Conservation (phyloP, 2,329 filamentous ascomycete species). For the Phoma sp. region DNA sequence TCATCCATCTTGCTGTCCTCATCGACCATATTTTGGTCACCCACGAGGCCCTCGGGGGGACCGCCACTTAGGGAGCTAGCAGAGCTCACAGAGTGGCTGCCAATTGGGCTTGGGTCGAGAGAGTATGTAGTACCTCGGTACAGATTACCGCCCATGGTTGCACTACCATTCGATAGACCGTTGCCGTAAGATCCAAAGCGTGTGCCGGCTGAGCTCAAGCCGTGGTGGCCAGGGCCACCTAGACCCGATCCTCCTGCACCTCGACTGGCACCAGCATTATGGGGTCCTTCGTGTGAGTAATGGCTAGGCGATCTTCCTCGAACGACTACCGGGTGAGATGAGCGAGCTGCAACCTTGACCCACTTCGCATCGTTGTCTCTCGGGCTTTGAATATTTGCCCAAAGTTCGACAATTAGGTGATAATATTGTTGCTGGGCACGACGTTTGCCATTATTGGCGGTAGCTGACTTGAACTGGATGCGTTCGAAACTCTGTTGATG, state of each 20-base stretch:
- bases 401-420: conserved; percentile 78
- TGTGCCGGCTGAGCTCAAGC: conserved; percentile 71
- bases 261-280: conserved; percentile 44
- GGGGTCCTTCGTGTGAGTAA: conserved; percentile 55
- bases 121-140: conserved; percentile 47
- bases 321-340: conserved; percentile 49
- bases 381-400: conserved; percentile 45
- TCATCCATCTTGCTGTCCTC: conserved; percentile 50
- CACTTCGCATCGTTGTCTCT: conserved; percentile 39
- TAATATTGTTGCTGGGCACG: conserved; percentile 92
- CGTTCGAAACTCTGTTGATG: conserved; percentile 76
- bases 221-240: conserved; percentile 52
- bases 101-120: conserved; percentile 47
- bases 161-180: conserved; percentile 40
- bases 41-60: conserved; percentile 49
- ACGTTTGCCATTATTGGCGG: conserved; percentile 90
- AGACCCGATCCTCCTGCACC: conserved; percentile 42
- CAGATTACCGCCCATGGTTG: conserved; percentile 39
- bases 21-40: conserved; percentile 50
- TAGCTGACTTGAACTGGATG: conserved; percentile 93
- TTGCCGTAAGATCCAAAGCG: conserved; percentile 45
- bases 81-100: conserved; percentile 54
- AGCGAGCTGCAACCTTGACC: conserved; percentile 46
- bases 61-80: conserved; percentile 50
- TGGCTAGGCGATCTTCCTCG: conserved; percentile 50